phyloP scores from a whole-genome alignment of 352 stramenopile species.

The Phytophthora pisi region DNA sequence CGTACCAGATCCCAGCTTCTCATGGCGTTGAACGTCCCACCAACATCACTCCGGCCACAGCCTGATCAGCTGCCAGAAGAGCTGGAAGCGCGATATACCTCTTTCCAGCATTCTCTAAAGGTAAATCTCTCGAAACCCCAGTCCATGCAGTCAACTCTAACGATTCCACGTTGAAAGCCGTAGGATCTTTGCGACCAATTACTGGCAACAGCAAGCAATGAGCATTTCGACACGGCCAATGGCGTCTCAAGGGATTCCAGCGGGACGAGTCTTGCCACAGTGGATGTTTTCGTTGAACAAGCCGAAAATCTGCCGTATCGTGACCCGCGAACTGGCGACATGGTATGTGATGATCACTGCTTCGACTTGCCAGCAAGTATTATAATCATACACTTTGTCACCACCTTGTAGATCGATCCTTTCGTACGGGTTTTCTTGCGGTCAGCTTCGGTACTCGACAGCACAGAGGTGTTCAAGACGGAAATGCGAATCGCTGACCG shows the following conservation, averaged over 20 bases:
- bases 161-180: neutral
- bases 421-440: constrained; percentile 54
- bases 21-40: constrained; percentile 12
- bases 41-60: constrained; percentile 30
- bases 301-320: constrained; percentile 57
- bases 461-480: constrained; percentile 26
- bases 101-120: constrained; percentile 36
- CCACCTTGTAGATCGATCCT: constrained; percentile 53
- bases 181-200: constrained; percentile 37
- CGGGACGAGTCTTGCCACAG: constrained; percentile 40
- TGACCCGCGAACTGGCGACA: constrained; percentile 47
- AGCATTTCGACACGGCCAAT: constrained; percentile 38
- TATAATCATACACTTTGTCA: neutral
- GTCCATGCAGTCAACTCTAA: neutral
- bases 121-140: constrained; percentile 16
- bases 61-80: constrained; percentile 39
- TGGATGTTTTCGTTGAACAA: constrained; percentile 51
- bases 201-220: constrained; percentile 19
- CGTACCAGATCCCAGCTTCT: constrained; percentile 2
- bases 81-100: constrained; percentile 39
- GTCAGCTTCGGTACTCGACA: constrained; percentile 11
- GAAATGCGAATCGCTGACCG: constrained; percentile 52
- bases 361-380: neutral
- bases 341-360: constrained; percentile 32
- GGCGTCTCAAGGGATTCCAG: constrained; percentile 34